Conservation (phyloP, 2,329 filamentous ascomycete genomes). For the Xylariaceae sp. region DNA sequence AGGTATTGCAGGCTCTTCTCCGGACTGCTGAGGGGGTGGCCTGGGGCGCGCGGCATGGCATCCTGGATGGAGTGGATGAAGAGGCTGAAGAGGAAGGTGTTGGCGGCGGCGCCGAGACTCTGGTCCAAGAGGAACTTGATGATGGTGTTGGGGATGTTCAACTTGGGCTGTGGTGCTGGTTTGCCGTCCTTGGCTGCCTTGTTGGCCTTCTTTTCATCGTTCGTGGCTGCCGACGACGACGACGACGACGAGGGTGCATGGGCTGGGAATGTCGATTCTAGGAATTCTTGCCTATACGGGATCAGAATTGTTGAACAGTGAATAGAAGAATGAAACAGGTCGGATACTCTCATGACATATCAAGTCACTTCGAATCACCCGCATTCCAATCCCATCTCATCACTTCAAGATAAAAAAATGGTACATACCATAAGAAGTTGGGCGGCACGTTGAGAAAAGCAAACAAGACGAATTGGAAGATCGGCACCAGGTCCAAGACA, state of each 20-base stretch:
- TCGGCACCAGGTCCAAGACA: conserved; percentile 57
- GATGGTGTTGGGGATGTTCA: conserved; percentile 58
- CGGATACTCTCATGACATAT: not conserved
- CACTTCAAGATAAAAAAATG: not conserved
- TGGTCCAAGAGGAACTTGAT: conserved; percentile 66
- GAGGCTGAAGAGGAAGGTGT: conserved; percentile 52
- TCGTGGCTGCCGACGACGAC: conserved; percentile 35
- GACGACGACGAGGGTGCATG: conserved; percentile 39
- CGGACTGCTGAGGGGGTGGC: conserved; percentile 33
- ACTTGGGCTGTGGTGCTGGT: conserved; percentile 41
- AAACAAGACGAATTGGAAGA: conserved; percentile 74
- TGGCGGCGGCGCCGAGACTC: conserved; percentile 57
- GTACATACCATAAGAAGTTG: conserved; percentile 69
- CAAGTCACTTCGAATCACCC: not conserved
- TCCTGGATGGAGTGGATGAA: conserved; percentile 51
- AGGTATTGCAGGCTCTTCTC: conserved; percentile 29
- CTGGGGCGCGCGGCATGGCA: conserved; percentile 38
- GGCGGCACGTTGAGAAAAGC: conserved; percentile 68
- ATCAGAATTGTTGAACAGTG: conserved; percentile 13
- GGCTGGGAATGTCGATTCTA: conserved; percentile 71
- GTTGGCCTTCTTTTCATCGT: conserved; percentile 39
- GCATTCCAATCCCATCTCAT: not conserved
- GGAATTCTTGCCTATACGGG: conserved; percentile 60
- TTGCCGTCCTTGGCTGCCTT: conserved; percentile 33
- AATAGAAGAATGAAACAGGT: not conserved